These are phyloP conservation scores for Shiraia bambusicola DNA, from an alignment of 2,329 filamentous ascomycete species.

Conservation along the genomic window DNA sequence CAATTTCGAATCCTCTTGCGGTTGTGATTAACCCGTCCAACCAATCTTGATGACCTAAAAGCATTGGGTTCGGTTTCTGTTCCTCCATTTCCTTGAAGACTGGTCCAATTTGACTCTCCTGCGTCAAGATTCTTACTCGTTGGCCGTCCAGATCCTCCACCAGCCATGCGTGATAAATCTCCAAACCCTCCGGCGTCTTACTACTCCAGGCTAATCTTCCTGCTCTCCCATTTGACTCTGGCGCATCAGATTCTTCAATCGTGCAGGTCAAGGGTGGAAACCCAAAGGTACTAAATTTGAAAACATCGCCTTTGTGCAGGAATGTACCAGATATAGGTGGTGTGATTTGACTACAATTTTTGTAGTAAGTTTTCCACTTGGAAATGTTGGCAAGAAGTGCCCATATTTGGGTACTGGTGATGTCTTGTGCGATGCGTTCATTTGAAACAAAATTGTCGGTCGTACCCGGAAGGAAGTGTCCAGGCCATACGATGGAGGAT, in stretches of 20 bases:
- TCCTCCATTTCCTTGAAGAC: conserved; percentile 27
- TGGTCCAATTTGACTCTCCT: conserved; percentile 40
- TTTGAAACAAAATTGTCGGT: conserved; percentile 43
- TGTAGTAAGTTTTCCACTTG: conserved; percentile 41
- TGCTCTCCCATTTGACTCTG: conserved; percentile 22
- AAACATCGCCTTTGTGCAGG: conserved; percentile 30
- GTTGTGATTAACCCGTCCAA: conserved; percentile 37
- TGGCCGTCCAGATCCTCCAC: conserved; percentile 35
- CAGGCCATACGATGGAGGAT: conserved; percentile 38
- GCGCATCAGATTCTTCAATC: conserved; percentile 16
- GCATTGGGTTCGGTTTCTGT: conserved; percentile 39
- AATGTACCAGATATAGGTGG: conserved; percentile 23
- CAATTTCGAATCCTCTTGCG: conserved; percentile 19
- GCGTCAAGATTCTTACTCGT: conserved; percentile 39
- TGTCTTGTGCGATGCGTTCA: conserved; percentile 31
- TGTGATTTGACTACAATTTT: conserved; percentile 34
- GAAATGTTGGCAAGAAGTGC: conserved; percentile 33
- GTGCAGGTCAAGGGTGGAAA: conserved; percentile 35
- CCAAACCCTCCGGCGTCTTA: conserved; percentile 26
- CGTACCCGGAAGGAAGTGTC: conserved; percentile 36
- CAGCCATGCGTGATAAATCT: conserved; percentile 43
- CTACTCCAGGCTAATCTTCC: conserved; percentile 22
- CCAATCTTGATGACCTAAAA: conserved; percentile 44
- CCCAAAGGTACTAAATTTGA: conserved; percentile 42
- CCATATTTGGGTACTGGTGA: conserved; percentile 38